phyloP scores from a whole-genome alignment of 73 alveolate species.

The Diophrys appendiculata region DNA sequence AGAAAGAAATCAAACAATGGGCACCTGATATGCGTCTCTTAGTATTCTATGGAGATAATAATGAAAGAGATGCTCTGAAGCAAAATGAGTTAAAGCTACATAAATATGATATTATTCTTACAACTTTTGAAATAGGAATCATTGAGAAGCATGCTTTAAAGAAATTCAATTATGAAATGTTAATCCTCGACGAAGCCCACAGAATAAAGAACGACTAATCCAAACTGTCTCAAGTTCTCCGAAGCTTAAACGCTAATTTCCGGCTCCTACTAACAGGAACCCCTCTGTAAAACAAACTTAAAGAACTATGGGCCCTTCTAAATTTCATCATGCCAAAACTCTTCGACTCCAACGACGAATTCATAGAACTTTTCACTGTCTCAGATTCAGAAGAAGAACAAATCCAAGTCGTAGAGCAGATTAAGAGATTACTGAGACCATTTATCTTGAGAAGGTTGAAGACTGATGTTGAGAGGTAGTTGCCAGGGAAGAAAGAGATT shows the following conservation, averaged over 20 bases:
- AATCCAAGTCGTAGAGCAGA: constrained; percentile 77
- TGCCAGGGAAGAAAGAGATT: constrained; percentile 95
- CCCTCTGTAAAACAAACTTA: constrained; percentile 95
- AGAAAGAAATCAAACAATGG: constrained; percentile 91
- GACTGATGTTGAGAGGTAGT: constrained; percentile 83
- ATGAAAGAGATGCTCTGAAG: constrained; percentile 76
- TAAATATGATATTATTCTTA: constrained; percentile 79
- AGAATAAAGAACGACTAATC: constrained; percentile 95
- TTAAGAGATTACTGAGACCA: constrained; percentile 89
- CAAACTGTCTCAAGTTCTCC: constrained; percentile 74
- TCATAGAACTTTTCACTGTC: constrained; percentile 72
- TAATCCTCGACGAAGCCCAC: constrained; percentile 98
- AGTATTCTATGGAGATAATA: constrained; percentile 84
- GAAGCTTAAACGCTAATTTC: constrained; percentile 80
- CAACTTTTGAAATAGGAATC: constrained; percentile 87
- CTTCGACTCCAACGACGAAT: constrained; percentile 86
- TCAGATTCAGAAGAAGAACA: constrained; percentile 74
- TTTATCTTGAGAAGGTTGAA: constrained; percentile 95
- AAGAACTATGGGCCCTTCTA: constrained; percentile 94
- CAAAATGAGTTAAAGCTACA: constrained; percentile 68
- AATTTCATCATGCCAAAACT: constrained; percentile 97
- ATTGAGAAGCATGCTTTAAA: constrained; percentile 83
- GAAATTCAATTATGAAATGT: constrained; percentile 80
- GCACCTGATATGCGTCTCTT: constrained; percentile 80
- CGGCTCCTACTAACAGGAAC: constrained; percentile 95